Percentiles rank a stretch among this genome's conserved stretches.
Evolutionary conservation across 352 stramenopile genomes (phyloP).

Genomic region (Blastocystis sp.): DNA sequence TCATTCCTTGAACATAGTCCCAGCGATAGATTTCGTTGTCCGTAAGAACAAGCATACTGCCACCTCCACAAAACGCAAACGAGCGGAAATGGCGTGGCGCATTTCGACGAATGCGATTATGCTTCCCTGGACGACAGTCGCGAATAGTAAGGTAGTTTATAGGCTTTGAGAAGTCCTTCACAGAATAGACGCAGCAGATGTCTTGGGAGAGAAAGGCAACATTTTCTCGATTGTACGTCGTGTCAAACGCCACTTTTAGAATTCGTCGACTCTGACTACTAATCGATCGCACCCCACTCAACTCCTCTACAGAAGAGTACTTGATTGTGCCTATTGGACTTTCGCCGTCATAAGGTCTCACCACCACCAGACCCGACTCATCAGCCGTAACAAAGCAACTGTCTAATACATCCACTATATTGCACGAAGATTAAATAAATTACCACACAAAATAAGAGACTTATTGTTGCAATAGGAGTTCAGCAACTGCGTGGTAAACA

Average conservation of each 20-base stretch:
- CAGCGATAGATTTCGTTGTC: slow-evolving; percentile 26
- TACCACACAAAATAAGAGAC: slow-evolving; percentile 4
- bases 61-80: slow-evolving; percentile 3
- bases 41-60: neutral
- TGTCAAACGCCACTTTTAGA: neutral
- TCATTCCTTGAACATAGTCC: neutral
- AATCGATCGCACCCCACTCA: neutral
- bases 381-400: neutral
- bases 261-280: neutral
- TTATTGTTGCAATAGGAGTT: neutral
- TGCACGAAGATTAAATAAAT: neutral
- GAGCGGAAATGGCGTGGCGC: neutral
- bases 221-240: neutral
- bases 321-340: neutral
- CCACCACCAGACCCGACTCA: neutral
- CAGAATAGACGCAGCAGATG: slow-evolving; percentile 21
- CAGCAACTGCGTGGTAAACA: neutral
- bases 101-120: neutral
- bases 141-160: neutral
- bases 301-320: neutral
- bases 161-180: neutral
- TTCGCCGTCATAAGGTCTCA: neutral
- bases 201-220: neutral
- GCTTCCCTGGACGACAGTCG: neutral
- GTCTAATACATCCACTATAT: neutral